Base-by-base conservation (phyloP, 1,284 basidiomycete species). In the Ceratobasidium sp. region DNA sequence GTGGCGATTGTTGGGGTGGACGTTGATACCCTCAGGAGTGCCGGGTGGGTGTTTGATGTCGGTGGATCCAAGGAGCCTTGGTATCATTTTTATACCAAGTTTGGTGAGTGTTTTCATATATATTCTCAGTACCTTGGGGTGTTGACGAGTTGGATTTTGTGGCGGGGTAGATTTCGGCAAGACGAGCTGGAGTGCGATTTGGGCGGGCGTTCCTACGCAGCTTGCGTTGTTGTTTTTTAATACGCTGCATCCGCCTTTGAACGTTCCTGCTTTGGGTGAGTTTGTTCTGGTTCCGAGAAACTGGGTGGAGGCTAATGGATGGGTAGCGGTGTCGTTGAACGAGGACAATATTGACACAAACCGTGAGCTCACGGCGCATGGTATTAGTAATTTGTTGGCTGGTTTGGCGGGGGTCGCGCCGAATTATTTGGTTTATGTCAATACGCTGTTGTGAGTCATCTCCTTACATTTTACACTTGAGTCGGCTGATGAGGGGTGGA, bases 21-120 rank as follows among this genome's bases (percentile, higher is more conserved):
- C 80, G 85, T 98, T 20, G 84, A 83, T 1, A 84, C 84, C 17
- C 86, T 99, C n/a, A n/a, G 96, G 33, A 82, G 86, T 12, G 84
- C 86, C 0, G 95, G 96, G 0, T 99, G 96, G 96, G 84, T 99
- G n/a, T 98, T 99, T 82, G 92, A 97, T 83, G 89, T 95, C 67
- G 91, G 90, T 13, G 85, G 84, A 1, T 87, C 87, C 5, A 84
- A 87, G 23, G 91, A 93, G 80, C 88, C 88, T 20, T 97, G 95
- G 95, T 97, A 93, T 84, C 88, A 90, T 71, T 96, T 94, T 83
- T 96, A 95, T 83, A 89, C 90, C 0, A 91, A 92, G 79, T 93
- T 90, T 80, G 90, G 95, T 95, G 77, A 42, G 90, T 84, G 71
- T 23, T 42, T 12, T 12, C 20, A 26, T 33, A 10, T 33, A 28